Conservation (phyloP, 306 rosid species). For the Ceratonia siliqua region DNA sequence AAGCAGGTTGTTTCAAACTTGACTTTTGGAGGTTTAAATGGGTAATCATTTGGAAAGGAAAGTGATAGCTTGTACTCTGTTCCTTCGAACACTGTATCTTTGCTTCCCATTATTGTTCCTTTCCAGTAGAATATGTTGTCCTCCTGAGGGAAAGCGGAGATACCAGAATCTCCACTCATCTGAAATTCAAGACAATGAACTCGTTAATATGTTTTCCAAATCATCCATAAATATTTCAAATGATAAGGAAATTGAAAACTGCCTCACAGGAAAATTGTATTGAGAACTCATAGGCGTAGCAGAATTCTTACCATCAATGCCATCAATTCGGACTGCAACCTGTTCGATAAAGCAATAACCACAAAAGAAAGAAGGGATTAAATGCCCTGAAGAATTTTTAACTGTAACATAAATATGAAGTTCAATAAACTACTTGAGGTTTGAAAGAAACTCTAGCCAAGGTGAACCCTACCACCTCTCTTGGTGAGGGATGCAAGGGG, state of each 20-base stretch:
- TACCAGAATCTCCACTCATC: conserved; percentile 94
- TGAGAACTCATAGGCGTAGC: neutral
- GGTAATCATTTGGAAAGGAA: conserved; percentile 86
- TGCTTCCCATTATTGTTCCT: conserved; percentile 93
- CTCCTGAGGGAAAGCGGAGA: conserved; percentile 94
- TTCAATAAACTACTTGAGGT: neutral
- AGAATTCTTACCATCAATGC: conserved; percentile 79
- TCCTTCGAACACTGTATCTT: conserved; percentile 89
- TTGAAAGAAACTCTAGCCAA: neutral
- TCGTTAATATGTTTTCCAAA: neutral
- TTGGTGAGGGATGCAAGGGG: no score
- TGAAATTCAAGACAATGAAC: conserved; percentile 32
- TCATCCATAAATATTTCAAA: neutral
- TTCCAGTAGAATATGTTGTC: conserved; percentile 95
- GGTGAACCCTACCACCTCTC: no score
- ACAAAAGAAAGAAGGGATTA: conserved; percentile 22
- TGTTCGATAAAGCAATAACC: conserved; percentile 34
- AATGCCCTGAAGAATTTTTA: neutral
- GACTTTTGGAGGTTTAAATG: conserved; percentile 92
- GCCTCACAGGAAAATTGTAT: neutral
- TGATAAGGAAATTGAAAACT: neutral
- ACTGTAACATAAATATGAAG: neutral
- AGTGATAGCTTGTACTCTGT: conserved; percentile 81
- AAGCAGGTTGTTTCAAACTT: conserved; percentile 85
- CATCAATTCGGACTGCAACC: conserved; percentile 96